phyloP scores from a whole-genome alignment of 2,329 filamentous ascomycete genomes.

The Verruconis gallopava region DNA sequence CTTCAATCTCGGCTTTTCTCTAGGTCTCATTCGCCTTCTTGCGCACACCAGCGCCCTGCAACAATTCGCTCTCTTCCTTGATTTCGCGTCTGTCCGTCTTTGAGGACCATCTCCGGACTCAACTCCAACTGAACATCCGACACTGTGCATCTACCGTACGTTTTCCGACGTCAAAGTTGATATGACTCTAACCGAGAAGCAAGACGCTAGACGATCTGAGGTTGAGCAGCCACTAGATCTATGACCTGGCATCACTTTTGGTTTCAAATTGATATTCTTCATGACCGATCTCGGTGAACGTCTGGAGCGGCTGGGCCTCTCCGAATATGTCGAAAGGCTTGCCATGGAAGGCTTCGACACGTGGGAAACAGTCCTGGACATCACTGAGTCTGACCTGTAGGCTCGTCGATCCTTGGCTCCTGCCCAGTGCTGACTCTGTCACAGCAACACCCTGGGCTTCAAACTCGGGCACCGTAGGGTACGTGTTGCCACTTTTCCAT shows the following conservation, averaged over 20 bases:
- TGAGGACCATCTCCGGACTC: too few species aligned
- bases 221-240: too few species aligned
- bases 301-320: slow-evolving; percentile 63
- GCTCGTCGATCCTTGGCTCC: slow-evolving; percentile 16
- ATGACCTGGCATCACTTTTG: background rate
- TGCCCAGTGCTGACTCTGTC: slow-evolving; percentile 10
- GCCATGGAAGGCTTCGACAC: slow-evolving; percentile 71
- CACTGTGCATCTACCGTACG: too few species aligned
- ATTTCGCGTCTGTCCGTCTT: too few species aligned
- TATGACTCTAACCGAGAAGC: too few species aligned
- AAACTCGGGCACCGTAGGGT: slow-evolving; percentile 72
- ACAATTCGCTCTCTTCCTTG: too few species aligned
- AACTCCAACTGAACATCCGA: too few species aligned
- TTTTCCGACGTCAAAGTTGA: too few species aligned
- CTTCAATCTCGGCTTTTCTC: too few species aligned
- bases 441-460: slow-evolving; percentile 58
- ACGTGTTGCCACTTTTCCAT: slow-evolving; percentile 31
- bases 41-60: too few species aligned
- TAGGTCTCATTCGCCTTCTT: too few species aligned
- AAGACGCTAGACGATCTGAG: too few species aligned
- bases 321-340: slow-evolving; percentile 62
- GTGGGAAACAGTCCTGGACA: slow-evolving; percentile 73
- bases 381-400: slow-evolving; percentile 72
- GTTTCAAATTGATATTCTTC: slow-evolving; percentile 15
- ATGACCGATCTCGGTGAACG: slow-evolving; percentile 55